Base-by-base conservation (phyloP, 495 filamentous ascomycete species). In the Trichocladium antarcticum region DNA sequence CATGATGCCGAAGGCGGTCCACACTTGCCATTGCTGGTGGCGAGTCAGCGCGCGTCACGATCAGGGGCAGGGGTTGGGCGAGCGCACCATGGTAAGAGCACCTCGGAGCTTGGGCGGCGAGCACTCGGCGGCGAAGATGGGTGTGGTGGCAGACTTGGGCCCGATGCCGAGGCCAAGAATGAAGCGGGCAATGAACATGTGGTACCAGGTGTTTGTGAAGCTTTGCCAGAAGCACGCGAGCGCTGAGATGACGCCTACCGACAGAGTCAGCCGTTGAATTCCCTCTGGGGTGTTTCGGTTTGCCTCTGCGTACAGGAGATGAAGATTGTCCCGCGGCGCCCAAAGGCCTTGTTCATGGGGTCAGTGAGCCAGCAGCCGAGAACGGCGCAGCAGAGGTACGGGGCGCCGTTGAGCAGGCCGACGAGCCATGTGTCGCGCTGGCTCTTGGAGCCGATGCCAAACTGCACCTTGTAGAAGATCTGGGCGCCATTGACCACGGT, bases 1-100 rank as follows among this genome's bases (percentile, higher is more conserved):
- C 54, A 87, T 78, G 57, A 87, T 87, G 32, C 85, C 84, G 50
- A 89, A 89, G 3, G 85, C 85, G 5, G 84, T 87, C 84, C 84
- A 89, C 61, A 89, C 69, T 58, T 93, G 44, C 44, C 44, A 47
- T 61, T 66, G 27, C 15, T 27, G 28, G 1, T 11, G 5, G 16
- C 40, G 20, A n/a, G n/a, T n/a, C n/a, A n/a, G n/a, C n/a, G n/a
- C n/a, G n/a, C n/a, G 47, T 5, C 12, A 35, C 10, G 10, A 45
- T 34, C 29, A 16, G 15, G 15, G 28, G 20, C 0, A 6, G 10
- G 24, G 6, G 6, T 16, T 3, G n/a, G 11, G 1, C 32, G n/a
- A 17, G 31, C 15, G 12, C 6, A 64, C 63, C 85, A 93, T 90
- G 35, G 85, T 81, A n/a, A 93, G 65, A 7, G 77, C 83, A 38